Base-by-base conservation (phyloP, 2,329 filamentous ascomycete genomes). In the Xylariaceae sp. region DNA sequence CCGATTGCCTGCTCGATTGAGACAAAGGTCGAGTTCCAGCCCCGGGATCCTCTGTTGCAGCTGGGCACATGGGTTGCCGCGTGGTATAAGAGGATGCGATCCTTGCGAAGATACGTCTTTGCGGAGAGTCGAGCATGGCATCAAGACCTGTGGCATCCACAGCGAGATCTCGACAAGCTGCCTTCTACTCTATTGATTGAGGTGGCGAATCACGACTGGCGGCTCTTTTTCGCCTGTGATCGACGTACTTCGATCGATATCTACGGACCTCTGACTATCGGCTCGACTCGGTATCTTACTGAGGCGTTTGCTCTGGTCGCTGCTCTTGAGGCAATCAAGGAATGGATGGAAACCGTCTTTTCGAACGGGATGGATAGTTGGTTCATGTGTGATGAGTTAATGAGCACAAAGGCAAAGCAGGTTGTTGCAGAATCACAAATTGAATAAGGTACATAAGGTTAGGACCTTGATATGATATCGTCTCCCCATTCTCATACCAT, bases 11-110 rank as follows among this genome's bases (percentile, higher is more conserved):
- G 36, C 26, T 50, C 36, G 3, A 31, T 55, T 26, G 21, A 16
- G 26, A 55, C 53, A 19, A 49, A 29, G 19, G 29, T 21, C 11
- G 19, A 44, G 11, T 47, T 40, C 23, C 11, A 39, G n/a, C 6
- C 19, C 9, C 6, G n/a, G 4, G 43, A 47, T 12, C 43, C 43
- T 29, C 14, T 55, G 17, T 9, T 44, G 8, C 39, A 36, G 28
- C 53, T 56, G n/a, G 31, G 31, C 12, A 50, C 19, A 16, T 50
- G 53, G 53, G 26, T 41, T 19, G 28, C 45, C 17, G 53, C 37
- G 37, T 48, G 53, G 53, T 29, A 56, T 33, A 50, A 49, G 45
- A 34, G 53, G 28, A 48, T 50, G 36, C n/a, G n/a, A n/a, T n/a
- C n/a, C n/a, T n/a, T n/a, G n/a, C n/a, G n/a, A n/a, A n/a, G n/a